Evolutionary conservation across 805 yeast genomes (phyloP), one percentile per base, ranked within the genome.

Genomic region (Brettanomyces bruxellensis): DNA sequence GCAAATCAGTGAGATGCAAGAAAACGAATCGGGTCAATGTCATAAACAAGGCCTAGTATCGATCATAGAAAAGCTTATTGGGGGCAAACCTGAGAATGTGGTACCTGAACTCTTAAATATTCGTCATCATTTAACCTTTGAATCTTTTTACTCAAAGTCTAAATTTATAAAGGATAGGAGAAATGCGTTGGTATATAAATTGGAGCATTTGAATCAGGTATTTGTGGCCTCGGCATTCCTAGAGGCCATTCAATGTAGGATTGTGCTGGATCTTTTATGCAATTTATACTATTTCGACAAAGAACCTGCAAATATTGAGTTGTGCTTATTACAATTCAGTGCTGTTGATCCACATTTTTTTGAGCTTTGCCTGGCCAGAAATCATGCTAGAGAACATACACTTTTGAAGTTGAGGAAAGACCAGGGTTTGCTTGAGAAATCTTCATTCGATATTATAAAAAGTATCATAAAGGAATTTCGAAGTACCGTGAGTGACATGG

Each of bases 271-370:
- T 4, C 11, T 40, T 8, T 34, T 45, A 3, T 39, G 38, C 34
- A 25, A 42, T 11, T 30, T 40, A 18, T 13, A 45, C 7, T 11
- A 36, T n/a, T 23, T 39, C 8, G 40, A 43, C 11, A 30, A 41
- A 6, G n/a, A 24, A 7, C 51, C 55, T 2, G 25, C 23, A 5
- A 49, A 46, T 25, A 30, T 49, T 8, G 64, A 59, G 24, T 36
- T 39, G 1, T 45, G 55, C 3, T 47, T 55, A 4, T 7, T 52
- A 22, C 18, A 48, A 7, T 24, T 59, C 14, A 47, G 54, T 37
- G 37, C 45, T 8, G 13, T 59, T 5, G 64, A 60, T 38, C 55
- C 62, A 3, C 44, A 52, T 37, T 59, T 49, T 41, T 52, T 51
- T 44, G 62, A 60, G 34, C 47, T 56, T n/a, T 23, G 32, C 32